Conservation (phyloP, 2,329 filamentous ascomycete species). For the Apiospora phragmitis region DNA sequence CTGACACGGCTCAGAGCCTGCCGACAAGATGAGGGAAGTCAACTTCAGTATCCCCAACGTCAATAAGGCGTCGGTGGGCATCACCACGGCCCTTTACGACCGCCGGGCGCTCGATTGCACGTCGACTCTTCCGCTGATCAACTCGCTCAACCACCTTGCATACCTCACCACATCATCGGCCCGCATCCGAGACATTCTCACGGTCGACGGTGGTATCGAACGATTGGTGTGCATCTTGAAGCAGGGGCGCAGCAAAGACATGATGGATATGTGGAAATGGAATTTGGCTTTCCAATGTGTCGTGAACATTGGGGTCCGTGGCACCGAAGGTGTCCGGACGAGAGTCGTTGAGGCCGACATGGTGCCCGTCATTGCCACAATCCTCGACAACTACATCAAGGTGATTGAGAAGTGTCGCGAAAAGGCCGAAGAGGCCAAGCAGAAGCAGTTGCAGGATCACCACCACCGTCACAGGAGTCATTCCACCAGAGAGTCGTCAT, state of each 20-base stretch:
- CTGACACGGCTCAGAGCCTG: background rate
- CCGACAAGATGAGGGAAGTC: constrained; percentile 89
- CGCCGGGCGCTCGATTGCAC: constrained; percentile 97
- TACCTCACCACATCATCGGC: constrained; percentile 98
- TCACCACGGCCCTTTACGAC: constrained; percentile 97
- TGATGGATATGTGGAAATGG: constrained; percentile 99
- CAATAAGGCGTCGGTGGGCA: constrained; percentile 98
- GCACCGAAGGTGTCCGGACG: constrained; percentile 90
- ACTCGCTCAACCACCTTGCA: constrained; percentile 97
- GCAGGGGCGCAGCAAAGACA: constrained; percentile 92
- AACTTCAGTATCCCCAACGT: constrained; percentile 99
- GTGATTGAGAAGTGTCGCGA: constrained; percentile 90
- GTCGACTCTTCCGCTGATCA: constrained; percentile 95
- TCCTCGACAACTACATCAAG: constrained; percentile 97
- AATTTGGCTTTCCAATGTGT: constrained; percentile 98
- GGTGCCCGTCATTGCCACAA: constrained; percentile 97
- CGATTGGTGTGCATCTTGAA: constrained; percentile 96
- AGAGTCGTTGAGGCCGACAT: constrained; percentile 98
- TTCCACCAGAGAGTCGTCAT: constrained; percentile 46
- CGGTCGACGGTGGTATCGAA: constrained; percentile 97
- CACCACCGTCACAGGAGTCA: constrained; percentile 51
- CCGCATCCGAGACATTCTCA: constrained; percentile 95
- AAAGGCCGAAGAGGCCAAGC: constrained; percentile 80
- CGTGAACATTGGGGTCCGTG: constrained; percentile 96
- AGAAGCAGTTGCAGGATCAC: constrained; percentile 61